A percentile compares a stretch with the other conserved stretches of the same genome.
Conservation (phyloP, 78 protist species). For the Monocercomonoides exilis region DNA sequence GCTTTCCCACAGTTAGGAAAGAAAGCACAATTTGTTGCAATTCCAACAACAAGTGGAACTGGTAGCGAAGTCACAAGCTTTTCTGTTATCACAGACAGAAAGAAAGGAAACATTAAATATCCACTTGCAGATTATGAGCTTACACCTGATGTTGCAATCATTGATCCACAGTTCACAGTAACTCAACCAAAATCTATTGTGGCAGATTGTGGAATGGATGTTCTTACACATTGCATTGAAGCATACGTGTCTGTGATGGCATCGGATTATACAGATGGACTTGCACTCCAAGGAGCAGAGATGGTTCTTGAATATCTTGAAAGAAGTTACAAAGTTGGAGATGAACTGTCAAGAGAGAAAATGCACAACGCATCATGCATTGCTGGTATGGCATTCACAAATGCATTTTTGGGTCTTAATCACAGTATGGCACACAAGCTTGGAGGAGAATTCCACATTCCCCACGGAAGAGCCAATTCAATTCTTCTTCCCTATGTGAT, state of each 20-base stretch:
- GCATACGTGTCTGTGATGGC: constrained; percentile 22
- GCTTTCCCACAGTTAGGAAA: constrained; percentile 26
- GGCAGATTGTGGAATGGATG: constrained; percentile 31
- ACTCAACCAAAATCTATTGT: constrained; percentile 17
- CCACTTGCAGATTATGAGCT: constrained; percentile 35
- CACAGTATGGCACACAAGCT: constrained; percentile 45
- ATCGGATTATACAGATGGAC: background rate
- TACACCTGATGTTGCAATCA: constrained; percentile 24
- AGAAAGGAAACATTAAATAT: constrained; percentile 18
- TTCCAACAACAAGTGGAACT: constrained; percentile 49
- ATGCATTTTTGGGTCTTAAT: constrained; percentile 39
- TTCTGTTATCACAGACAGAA: constrained; percentile 23
- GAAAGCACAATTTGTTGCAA: constrained; percentile 13
- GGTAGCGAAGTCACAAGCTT: constrained; percentile 38
- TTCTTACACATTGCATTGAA: constrained; percentile 25
- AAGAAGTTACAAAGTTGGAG: background rate
- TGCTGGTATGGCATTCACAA: constrained; percentile 52
- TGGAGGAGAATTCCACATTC: constrained; percentile 28
- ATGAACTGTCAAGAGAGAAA: constrained; percentile 12
- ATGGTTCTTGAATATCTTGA: constrained; percentile 1
- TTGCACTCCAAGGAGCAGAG: constrained; percentile 6
- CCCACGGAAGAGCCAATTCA: constrained; percentile 49
- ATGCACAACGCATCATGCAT: constrained; percentile 39
- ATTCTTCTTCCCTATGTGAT: constrained; percentile 20
- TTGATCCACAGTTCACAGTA: constrained; percentile 10